phyloP scores from a whole-genome alignment of 768 basidiomycete genomes.

The Psilocybe sp. region DNA sequence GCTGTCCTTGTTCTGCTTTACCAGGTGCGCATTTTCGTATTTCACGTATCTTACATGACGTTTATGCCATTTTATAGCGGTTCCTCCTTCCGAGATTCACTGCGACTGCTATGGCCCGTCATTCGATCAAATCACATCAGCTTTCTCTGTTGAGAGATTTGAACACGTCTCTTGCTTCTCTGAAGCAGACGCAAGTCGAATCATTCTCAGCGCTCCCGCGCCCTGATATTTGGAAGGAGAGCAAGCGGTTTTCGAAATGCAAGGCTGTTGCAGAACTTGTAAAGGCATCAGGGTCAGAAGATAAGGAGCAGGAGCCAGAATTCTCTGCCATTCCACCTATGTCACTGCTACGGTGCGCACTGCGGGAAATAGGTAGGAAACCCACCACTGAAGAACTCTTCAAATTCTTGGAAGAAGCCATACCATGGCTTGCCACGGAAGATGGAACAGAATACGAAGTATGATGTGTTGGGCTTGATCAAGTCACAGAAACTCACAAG shows the following conservation, averaged over 20 bases:
- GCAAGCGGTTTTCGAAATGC: conserved; percentile 37
- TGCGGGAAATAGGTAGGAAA: conserved; percentile 42
- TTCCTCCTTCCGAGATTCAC: conserved; percentile 67
- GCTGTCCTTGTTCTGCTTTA: conserved; percentile 58
- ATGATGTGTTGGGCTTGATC: conserved; percentile 4
- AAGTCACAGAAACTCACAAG: not conserved
- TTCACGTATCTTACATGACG: not conserved
- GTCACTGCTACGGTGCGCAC: conserved; percentile 62
- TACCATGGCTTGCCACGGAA: conserved; percentile 55
- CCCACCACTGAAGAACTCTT: conserved; percentile 63
- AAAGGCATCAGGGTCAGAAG: conserved; percentile 16
- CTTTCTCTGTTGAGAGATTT: conserved; percentile 51
- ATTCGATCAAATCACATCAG: conserved; percentile 60
- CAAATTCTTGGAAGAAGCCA: conserved; percentile 48
- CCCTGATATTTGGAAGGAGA: conserved; percentile 49
- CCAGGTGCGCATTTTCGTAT: conserved; percentile 40
- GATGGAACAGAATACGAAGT: conserved; percentile 59
- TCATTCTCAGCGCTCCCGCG: conserved; percentile 57
- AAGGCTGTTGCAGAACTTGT: conserved; percentile 43
- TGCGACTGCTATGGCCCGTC: conserved; percentile 57
- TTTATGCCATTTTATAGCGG: conserved; percentile 38
- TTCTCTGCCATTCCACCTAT: conserved; percentile 40
- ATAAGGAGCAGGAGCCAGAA: conserved; percentile 22
- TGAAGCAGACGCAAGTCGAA: conserved; percentile 56
- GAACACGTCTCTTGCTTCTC: conserved; percentile 48